These are phyloP conservation scores for Monosporascus ibericus DNA, from an alignment of 2,329 filamentous ascomycete genomes.

Conservation along the genomic window DNA sequence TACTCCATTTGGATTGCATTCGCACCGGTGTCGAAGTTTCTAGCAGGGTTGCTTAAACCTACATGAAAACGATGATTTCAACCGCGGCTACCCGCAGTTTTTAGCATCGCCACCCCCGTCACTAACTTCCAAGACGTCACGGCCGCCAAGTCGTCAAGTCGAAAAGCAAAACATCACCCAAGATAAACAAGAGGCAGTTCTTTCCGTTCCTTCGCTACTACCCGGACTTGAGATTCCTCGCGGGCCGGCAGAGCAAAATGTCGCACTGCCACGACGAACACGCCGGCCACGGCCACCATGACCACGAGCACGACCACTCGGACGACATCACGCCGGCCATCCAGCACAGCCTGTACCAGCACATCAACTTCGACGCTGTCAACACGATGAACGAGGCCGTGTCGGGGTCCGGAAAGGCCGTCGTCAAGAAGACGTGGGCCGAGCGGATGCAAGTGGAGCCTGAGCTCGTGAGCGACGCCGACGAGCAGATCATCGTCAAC, in stretches of 20 bases:
- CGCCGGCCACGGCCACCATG: conserved; percentile 43
- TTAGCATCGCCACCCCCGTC: too few relatives aligned
- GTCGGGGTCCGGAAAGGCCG: conserved; percentile 60
- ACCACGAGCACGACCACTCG: conserved; percentile 72
- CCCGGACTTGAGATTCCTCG: too few relatives aligned
- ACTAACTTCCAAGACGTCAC: neutral
- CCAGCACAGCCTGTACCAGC: conserved; percentile 83
- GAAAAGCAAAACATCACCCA: too few relatives aligned
- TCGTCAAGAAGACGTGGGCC: conserved; percentile 88
- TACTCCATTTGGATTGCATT: neutral
- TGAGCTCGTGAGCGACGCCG: conserved; percentile 77
- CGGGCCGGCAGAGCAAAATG: conserved; percentile 16
- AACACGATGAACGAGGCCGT: conserved; percentile 76
- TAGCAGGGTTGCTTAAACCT: neutral
- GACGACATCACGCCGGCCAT: conserved; percentile 90
- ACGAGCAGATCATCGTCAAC: conserved; percentile 90
- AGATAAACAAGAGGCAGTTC: too few relatives aligned
- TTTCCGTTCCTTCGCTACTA: too few relatives aligned
- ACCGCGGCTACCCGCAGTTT: conserved; percentile 11
- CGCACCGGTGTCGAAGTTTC: neutral
- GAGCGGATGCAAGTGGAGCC: conserved; percentile 67
- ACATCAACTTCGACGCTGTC: conserved; percentile 84
- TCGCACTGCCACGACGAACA: conserved; percentile 48
- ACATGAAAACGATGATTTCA: conserved; percentile 1
- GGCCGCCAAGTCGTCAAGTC: too few relatives aligned